These are phyloP conservation scores for Limonium bicolor DNA, from an alignment of 148 eudicot genomes.

Conservation along the genomic window DNA sequence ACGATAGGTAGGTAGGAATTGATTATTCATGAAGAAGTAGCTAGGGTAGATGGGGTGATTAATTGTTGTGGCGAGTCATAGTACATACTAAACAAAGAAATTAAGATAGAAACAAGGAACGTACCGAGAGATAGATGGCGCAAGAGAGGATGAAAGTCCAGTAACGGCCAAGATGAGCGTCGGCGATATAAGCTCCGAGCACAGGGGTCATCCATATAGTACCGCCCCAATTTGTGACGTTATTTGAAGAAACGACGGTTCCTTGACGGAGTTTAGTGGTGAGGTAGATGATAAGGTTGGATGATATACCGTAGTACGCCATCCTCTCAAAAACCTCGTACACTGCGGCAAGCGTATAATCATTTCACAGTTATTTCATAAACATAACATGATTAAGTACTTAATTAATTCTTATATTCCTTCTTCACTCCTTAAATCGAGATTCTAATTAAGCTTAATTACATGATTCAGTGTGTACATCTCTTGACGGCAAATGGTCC, in stretches of 20 bases:
- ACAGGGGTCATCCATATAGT: conserved; percentile 80
- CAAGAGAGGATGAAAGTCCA: conserved; percentile 60
- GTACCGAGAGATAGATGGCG: conserved; percentile 50
- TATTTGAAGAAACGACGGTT: conserved; percentile 54
- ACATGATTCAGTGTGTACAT: too few relatives aligned
- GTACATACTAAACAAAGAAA: not conserved
- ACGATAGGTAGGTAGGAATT: too few relatives aligned
- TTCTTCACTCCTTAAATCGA: too few relatives aligned
- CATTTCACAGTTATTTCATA: not conserved
- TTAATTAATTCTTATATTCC: too few relatives aligned
- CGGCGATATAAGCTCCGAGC: conserved; percentile 77
- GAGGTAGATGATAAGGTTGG: conserved; percentile 62
- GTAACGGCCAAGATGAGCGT: conserved; percentile 72
- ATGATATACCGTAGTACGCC: conserved; percentile 80
- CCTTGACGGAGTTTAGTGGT: conserved; percentile 68
- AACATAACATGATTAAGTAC: not conserved
- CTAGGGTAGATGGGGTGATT: too few relatives aligned
- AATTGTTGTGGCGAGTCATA: too few relatives aligned
- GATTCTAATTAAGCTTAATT: too few relatives aligned
- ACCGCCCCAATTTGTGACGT: conserved; percentile 82
- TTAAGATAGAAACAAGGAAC: not conserved
- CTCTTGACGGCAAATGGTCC: too few relatives aligned
- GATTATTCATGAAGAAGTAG: too few relatives aligned
- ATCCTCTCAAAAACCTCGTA: conserved; percentile 76
- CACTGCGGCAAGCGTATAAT: conserved; percentile 18